Percentiles rank a stretch among this genome's conserved stretches.
These are phyloP conservation scores for Ascochyta fabae DNA, from an alignment of 2,329 filamentous ascomycete genomes.

Conservation along the genomic window DNA sequence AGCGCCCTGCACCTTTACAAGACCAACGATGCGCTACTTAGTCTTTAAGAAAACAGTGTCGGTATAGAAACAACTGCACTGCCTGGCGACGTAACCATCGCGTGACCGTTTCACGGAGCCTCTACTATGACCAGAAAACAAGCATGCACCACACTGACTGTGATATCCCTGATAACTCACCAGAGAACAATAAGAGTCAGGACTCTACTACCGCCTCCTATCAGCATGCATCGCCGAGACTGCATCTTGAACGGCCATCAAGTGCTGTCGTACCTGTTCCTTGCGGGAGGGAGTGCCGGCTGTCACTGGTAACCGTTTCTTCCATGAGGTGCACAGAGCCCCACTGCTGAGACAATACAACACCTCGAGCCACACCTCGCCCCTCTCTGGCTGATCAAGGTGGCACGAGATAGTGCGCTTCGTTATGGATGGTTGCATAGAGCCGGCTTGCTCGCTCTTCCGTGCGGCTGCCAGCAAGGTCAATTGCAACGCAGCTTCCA, in stretches of 20 bases:
- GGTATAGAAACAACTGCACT: no score
- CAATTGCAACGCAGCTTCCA: constrained; percentile 1
- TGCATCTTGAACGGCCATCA: background rate
- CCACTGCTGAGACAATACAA: constrained; percentile 5
- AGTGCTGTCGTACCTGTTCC: background rate
- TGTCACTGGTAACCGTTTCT: background rate
- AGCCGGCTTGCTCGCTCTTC: background rate
- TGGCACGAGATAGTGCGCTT: background rate
- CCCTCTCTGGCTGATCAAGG: background rate
- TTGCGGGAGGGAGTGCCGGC: constrained; percentile 3
- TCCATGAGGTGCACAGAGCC: background rate
- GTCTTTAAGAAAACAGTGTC: no score
- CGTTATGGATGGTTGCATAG: constrained; percentile 1
- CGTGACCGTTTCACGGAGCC: no score
- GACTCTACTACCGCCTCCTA: background rate
- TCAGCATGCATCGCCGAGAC: background rate
- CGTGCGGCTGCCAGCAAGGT: constrained; percentile 3
- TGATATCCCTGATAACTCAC: no score
- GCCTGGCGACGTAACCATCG: no score
- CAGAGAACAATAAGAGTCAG: no score
- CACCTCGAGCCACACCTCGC: background rate
- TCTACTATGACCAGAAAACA: no score
- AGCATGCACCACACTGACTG: no score
- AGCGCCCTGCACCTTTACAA: background rate
- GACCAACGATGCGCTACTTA: background rate